A percentile compares a stretch with the other conserved stretches of the same genome.
Evolutionary conservation across 1,284 basidiomycete genomes (phyloP).

Genomic region (Xerocomus amazonicus): DNA sequence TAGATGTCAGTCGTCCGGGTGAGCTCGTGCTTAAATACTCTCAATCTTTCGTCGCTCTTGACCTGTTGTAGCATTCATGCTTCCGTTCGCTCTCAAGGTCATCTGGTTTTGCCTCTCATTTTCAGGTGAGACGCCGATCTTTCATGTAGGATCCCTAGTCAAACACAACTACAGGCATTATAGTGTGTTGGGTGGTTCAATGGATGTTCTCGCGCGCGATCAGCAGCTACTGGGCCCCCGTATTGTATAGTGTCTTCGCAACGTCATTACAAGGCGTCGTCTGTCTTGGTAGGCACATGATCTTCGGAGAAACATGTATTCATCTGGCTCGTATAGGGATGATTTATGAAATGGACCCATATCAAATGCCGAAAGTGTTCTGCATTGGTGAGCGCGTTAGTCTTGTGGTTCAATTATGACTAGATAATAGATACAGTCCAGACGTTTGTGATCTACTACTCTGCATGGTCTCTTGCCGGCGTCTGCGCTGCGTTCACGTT

Average conservation of each 20-base stretch:
- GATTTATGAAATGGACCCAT: conserved; percentile 59
- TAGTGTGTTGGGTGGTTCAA: conserved; percentile 25
- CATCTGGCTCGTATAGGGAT: conserved; percentile 43
- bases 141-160: neutral
- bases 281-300: conserved; percentile 21
- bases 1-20: neutral
- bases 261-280: conserved; percentile 28
- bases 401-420: neutral
- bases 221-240: conserved; percentile 21
- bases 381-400: conserved; percentile 45
- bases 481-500: conserved; percentile 49
- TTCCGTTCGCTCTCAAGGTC: conserved; percentile 28
- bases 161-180: conserved; percentile 14
- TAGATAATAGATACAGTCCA: conserved; percentile 12
- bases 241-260: conserved; percentile 22
- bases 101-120: conserved; percentile 28
- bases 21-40: neutral
- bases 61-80: conserved; percentile 14
- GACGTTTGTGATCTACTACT: conserved; percentile 34
- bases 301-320: neutral
- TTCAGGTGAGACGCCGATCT: conserved; percentile 13
- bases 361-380: conserved; percentile 52
- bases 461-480: conserved; percentile 48
- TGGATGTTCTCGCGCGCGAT: conserved; percentile 20
- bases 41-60: neutral